Conservation (phyloP, 371 early-diverging fungal species). For the Syncephalastrum monosporum region DNA sequence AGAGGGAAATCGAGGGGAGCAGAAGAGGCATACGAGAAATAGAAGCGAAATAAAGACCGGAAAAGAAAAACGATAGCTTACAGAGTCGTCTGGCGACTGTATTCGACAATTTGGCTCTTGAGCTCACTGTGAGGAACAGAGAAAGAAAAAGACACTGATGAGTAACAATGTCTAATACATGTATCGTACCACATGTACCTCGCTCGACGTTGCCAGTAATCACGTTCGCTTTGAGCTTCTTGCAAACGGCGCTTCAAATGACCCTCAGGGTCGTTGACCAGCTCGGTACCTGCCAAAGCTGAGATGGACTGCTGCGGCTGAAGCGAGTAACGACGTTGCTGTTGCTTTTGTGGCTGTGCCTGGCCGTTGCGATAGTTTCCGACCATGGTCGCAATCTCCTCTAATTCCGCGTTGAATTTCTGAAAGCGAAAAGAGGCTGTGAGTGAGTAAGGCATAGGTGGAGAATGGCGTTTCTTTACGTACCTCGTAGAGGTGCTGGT, state of each 20-base stretch:
- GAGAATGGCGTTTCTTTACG: not conserved
- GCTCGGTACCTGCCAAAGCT: not conserved
- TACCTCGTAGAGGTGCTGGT: not conserved
- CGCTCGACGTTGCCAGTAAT: slow-evolving; percentile 23
- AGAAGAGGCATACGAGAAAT: slow-evolving; percentile 83
- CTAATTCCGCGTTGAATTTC: slow-evolving; percentile 23
- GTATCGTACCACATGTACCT: slow-evolving; percentile 7
- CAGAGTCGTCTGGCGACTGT: slow-evolving; percentile 2
- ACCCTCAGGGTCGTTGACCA: slow-evolving; percentile 5
- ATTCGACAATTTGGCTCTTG: slow-evolving; percentile 13
- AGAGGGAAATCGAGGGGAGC: slow-evolving; percentile 55
- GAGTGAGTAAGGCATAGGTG: not conserved
- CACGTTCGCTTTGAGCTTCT: slow-evolving; percentile 17
- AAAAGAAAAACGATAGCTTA: not conserved
- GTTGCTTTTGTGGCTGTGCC: slow-evolving; percentile 2
- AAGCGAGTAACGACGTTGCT: slow-evolving; percentile 2
- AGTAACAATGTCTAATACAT: not conserved
- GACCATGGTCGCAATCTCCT: slow-evolving; percentile 16
- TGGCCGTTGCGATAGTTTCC: slow-evolving; percentile 11
- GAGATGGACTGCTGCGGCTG: slow-evolving; percentile 2
- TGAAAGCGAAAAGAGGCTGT: not conserved
- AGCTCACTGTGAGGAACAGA: slow-evolving; percentile 15
- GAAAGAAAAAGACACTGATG: not conserved
- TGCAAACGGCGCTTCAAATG: slow-evolving; percentile 15
- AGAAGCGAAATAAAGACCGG: not conserved